phyloP scores from a whole-genome alignment of 768 basidiomycete genomes.

The Trametes gibbosa region DNA sequence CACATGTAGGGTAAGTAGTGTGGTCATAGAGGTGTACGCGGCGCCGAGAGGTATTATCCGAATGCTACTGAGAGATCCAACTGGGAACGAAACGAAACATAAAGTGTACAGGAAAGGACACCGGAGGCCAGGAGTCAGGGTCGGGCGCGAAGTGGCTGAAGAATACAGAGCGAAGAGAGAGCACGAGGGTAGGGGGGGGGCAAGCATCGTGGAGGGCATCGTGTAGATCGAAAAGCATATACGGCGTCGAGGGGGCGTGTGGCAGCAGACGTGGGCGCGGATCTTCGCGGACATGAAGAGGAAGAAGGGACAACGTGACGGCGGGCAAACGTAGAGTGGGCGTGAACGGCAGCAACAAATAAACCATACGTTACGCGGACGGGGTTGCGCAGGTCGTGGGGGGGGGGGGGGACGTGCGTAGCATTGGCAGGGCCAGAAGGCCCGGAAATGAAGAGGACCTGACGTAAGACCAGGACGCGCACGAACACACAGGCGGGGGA shows the following conservation, averaged over 20 bases:
- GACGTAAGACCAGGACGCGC: neutral
- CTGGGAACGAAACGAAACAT: neutral
- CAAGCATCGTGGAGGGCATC: neutral
- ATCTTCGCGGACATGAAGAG: conserved; percentile 1
- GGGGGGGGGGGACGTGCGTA: no score
- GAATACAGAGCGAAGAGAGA: conserved; percentile 10
- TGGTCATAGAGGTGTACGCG: neutral
- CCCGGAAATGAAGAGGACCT: conserved; percentile 5
- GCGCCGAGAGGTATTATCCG: neutral
- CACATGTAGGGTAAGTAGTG: conserved; percentile 1
- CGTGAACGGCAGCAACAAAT: conserved; percentile 1
- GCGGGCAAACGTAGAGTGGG: neutral
- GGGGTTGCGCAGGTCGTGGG: conserved; percentile 1
- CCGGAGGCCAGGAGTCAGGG: no score
- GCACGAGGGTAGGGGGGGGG: neutral
- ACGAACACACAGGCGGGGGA: conserved; percentile 1
- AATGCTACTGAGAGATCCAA: neutral
- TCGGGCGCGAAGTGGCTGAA: conserved; percentile 13
- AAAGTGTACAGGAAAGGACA: neutral
- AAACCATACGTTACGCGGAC: conserved; percentile 17
- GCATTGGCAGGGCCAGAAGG: neutral
- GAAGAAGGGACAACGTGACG: neutral
- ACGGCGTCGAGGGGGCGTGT: conserved; percentile 1
- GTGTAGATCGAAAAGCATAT: conserved; percentile 11
- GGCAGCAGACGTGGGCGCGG: neutral